Evolutionary conservation across 2,329 filamentous ascomycete genomes (phyloP).

Genomic region (Stagonosporopsis rhizophila): DNA sequence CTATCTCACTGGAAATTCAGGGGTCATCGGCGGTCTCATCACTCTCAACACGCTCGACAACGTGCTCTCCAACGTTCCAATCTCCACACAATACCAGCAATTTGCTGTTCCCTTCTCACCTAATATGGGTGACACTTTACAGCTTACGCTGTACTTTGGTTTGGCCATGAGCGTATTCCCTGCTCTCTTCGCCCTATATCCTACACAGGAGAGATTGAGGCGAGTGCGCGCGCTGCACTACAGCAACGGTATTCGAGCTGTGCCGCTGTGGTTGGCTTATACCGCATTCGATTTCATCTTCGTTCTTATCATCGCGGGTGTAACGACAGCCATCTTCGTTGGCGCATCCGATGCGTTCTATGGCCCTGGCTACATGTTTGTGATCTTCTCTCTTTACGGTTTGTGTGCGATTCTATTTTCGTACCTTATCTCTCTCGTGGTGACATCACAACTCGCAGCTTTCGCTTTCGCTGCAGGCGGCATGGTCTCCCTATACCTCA

Average conservation of each 20-base stretch:
- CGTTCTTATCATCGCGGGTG: slow-evolving; percentile 69
- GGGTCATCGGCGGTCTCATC: slow-evolving; percentile 73
- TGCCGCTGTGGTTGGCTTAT: slow-evolving; percentile 87
- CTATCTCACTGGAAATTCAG: slow-evolving; percentile 68
- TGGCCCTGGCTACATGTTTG: slow-evolving; percentile 79
- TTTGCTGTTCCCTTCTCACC: slow-evolving; percentile 79
- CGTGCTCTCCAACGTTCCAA: slow-evolving; percentile 71
- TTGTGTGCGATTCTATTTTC: slow-evolving; percentile 76
- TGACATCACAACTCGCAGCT: slow-evolving; percentile 78
- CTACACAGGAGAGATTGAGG: slow-evolving; percentile 79
- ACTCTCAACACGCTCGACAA: slow-evolving; percentile 89
- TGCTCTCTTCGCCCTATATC: slow-evolving; percentile 87
- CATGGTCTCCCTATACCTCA: slow-evolving; percentile 65
- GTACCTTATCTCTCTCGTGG: slow-evolving; percentile 83
- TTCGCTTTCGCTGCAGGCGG: slow-evolving; percentile 83
- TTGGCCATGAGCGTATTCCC: slow-evolving; percentile 80
- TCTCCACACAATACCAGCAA: slow-evolving; percentile 73
- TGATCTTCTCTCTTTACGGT: slow-evolving; percentile 82
- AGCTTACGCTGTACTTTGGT: slow-evolving; percentile 82
- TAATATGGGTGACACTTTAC: slow-evolving; percentile 73
- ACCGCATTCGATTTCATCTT: slow-evolving; percentile 80
- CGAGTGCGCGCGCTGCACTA: slow-evolving; percentile 87
- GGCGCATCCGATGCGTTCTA: slow-evolving; percentile 74
- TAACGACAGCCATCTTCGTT: slow-evolving; percentile 74
- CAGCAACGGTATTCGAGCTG: slow-evolving; percentile 84